Conservation (phyloP, 2,329 filamentous ascomycete genomes). For the Zymoseptoria tritici region DNA sequence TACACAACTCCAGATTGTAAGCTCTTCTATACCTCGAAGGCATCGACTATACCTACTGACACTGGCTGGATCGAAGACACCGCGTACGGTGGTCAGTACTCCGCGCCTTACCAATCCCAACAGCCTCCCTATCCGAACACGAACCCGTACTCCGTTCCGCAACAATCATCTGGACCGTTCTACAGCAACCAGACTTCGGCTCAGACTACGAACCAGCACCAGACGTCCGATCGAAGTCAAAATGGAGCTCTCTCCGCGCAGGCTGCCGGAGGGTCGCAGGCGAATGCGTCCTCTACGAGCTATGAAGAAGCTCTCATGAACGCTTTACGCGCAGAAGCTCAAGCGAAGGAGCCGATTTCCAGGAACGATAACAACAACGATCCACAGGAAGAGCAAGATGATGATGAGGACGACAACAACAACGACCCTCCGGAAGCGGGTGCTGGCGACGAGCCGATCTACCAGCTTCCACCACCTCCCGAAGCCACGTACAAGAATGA, state of each 20-base stretch:
- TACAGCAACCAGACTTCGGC: neutral
- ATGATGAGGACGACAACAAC: constrained; percentile 20
- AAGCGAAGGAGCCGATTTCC: constrained; percentile 1
- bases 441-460: constrained; percentile 22
- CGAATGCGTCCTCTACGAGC: constrained; percentile 1
- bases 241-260: neutral
- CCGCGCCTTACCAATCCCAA: neutral
- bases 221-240: neutral
- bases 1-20: neutral
- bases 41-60: neutral
- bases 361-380: constrained; percentile 4
- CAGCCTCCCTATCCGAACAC: neutral
- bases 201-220: neutral
- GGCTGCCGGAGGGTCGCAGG: neutral
- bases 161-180: neutral
- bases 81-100: neutral
- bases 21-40: neutral
- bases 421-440: constrained; percentile 10
- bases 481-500: constrained; percentile 22
- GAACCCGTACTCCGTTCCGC: neutral
- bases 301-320: constrained; percentile 22
- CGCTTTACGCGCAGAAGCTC: constrained; percentile 17
- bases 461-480: constrained; percentile 27
- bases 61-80: neutral
- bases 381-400: constrained; percentile 15